Evolutionary conservation across 139 green algal species (phyloP), one percentile per base, ranked within the genome.

Genomic region (Chlorella sp.): DNA sequence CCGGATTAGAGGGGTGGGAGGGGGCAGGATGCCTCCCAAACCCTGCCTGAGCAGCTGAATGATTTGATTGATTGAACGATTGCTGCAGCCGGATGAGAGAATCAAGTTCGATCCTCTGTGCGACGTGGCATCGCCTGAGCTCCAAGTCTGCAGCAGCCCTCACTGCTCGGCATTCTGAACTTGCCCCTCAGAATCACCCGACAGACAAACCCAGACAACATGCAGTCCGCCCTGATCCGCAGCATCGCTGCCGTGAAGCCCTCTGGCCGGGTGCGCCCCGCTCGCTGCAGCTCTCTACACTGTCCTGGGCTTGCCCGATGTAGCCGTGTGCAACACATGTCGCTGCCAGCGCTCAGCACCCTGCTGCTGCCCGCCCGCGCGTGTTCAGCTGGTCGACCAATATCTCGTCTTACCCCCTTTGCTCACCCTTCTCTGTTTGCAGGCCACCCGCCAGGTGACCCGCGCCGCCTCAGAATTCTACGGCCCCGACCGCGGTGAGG

Each of bases 401-500:
- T 42, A 22, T 42, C 14, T 0, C 18, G 19, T 36, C 75, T 53
- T 53, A 57, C 69, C 83, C 48, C 36, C 87, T 1, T 28, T 53
- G 48, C 71, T 32, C 0, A 34, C 66, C 42, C 42, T 34, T 83
- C 21, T 32, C 71, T 66, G 36, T 32, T 36, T 93, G 53, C 86
- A 94, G 92, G 91, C 88, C 81, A 93, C 89, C 64, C 92, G 92
- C 80, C 92, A 95, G 91, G 90, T 95, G 66, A 95, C 92, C 69
- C 86, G 90, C 61, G 90, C 90, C 32, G 71, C 86, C 28, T 80
- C 75, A 18, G 90, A 93, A 69, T 93, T 88, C 64, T 94, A 94
- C 60, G 91, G 91, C 69, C 89, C 89, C 60, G 34, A 78, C 60
- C 82, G 82, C 82, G 84, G 84, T 88, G 40, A 16, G 83, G 32